phyloP scores from a whole-genome alignment of 306 rosid genomes.

The Dalbergia cochinchinensis region DNA sequence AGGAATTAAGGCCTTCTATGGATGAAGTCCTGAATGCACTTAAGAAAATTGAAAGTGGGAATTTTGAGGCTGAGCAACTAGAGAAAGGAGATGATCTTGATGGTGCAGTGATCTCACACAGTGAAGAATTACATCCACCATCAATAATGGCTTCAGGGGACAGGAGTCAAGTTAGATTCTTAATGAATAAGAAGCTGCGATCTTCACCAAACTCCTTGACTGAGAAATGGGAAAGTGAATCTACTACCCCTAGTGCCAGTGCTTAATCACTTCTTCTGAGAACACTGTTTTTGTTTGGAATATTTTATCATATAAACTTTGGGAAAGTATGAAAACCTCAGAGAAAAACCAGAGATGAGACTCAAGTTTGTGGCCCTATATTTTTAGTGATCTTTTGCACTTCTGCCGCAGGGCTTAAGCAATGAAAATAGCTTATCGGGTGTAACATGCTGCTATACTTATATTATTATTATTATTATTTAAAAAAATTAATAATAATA shows the following conservation, averaged over 20 bases:
- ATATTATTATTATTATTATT: no score
- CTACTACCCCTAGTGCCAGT: slow-evolving; percentile 44
- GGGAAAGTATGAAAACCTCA: no score
- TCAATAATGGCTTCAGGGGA: slow-evolving; percentile 47
- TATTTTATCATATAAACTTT: no score
- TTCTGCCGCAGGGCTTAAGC: no score
- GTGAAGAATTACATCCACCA: slow-evolving; percentile 26
- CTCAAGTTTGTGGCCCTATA: no score
- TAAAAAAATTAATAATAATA: no score
- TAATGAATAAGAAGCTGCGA: slow-evolving; percentile 37
- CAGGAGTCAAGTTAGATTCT: slow-evolving; percentile 39
- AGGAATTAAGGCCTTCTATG: slow-evolving; percentile 78
- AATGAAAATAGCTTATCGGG: no score
- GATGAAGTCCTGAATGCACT: slow-evolving; percentile 61
- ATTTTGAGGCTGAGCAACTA: slow-evolving; percentile 37
- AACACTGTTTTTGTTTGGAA: no score
- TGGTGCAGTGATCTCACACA: not conserved
- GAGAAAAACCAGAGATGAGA: no score
- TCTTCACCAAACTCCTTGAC: slow-evolving; percentile 59
- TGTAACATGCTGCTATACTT: no score
- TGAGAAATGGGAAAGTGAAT: slow-evolving; percentile 52
- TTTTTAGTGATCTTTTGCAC: no score
- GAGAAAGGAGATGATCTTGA: slow-evolving; percentile 30
- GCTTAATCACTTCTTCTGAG: slow-evolving; percentile 18
- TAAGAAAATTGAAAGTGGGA: slow-evolving; percentile 51